Conservation (phyloP, 768 basidiomycete genomes). For the Hericium rajendrae region DNA sequence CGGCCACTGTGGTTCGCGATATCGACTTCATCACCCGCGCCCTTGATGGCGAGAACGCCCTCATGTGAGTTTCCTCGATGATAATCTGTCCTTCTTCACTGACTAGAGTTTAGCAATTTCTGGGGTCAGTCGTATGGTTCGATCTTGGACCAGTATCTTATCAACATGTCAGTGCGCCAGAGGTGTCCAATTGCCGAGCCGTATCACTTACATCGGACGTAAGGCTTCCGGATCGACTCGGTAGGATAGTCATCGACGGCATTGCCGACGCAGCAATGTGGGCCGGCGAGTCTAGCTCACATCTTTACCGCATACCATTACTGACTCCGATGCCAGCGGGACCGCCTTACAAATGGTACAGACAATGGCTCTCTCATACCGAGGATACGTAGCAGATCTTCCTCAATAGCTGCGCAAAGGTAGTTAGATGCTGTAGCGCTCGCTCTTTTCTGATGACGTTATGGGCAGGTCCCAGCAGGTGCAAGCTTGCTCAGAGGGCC, state of each 20-base stretch:
- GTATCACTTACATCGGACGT: too few relatives aligned
- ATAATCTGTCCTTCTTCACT: background rate
- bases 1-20: conserved; percentile 23
- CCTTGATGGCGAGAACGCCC: conserved; percentile 19
- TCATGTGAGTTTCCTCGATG: conserved; percentile 9
- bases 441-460: background rate
- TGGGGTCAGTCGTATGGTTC: conserved; percentile 24
- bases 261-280: background rate
- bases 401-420: conserved; percentile 18
- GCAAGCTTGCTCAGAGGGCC: conserved; percentile 16
- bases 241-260: background rate
- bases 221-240: background rate
- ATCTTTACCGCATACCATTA: background rate
- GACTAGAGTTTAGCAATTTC: conserved; percentile 10
- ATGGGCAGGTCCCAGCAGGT: conserved; percentile 2
- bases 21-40: conserved; percentile 20
- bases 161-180: conserved; percentile 19
- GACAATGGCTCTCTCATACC: conserved; percentile 16
- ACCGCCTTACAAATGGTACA: conserved; percentile 9
- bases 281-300: background rate
- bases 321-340: background rate
- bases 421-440: background rate
- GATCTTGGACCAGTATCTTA: conserved; percentile 23
- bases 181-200: too few relatives aligned
- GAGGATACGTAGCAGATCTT: conserved; percentile 20